Evolutionary conservation across 208 protist genomes (phyloP).

Genomic region (Crithidia thermophila): DNA sequence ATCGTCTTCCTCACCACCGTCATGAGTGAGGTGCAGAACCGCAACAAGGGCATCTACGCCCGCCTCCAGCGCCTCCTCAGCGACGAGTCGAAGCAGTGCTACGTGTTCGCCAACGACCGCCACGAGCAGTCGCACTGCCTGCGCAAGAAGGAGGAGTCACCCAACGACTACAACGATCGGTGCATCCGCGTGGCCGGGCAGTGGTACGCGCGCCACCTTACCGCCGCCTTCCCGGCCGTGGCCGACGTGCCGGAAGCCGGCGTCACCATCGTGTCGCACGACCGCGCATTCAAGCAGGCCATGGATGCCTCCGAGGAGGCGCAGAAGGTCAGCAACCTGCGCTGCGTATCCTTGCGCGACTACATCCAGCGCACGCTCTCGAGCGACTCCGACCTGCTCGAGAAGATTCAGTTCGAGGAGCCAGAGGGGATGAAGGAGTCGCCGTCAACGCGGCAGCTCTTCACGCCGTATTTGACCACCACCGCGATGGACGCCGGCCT

Average conservation of each 20-base stretch:
- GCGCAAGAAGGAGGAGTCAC: slow-evolving; percentile 62
- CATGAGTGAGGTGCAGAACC: slow-evolving; percentile 89
- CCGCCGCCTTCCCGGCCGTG: slow-evolving; percentile 36
- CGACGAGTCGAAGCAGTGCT: slow-evolving; percentile 74
- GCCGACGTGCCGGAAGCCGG: not conserved
- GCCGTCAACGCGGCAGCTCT: slow-evolving; percentile 45
- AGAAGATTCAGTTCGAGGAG: slow-evolving; percentile 79
- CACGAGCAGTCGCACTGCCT: slow-evolving; percentile 90
- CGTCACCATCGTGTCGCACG: slow-evolving; percentile 76
- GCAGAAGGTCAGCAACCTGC: slow-evolving; percentile 45
- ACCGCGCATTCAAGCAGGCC: slow-evolving; percentile 51
- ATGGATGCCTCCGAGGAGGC: slow-evolving; percentile 38
- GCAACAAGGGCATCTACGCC: slow-evolving; percentile 89
- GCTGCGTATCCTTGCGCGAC: slow-evolving; percentile 63
- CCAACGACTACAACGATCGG: slow-evolving; percentile 92
- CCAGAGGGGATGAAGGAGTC: slow-evolving; percentile 79
- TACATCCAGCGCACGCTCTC: slow-evolving; percentile 54
- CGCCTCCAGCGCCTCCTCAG: slow-evolving; percentile 78
- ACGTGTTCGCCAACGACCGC: slow-evolving; percentile 93
- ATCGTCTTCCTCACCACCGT: slow-evolving; percentile 91
- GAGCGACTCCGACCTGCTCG: slow-evolving; percentile 72
- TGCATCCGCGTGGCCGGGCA: slow-evolving; percentile 79
- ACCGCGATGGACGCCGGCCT: slow-evolving; percentile 61
- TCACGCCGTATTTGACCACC: slow-evolving; percentile 48
- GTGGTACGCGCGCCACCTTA: slow-evolving; percentile 89